Evolutionary conservation across 176 grass and related monocot species (phyloP), one percentile per base, ranked within the genome.

Genomic region (Cymbopogon citratus): DNA sequence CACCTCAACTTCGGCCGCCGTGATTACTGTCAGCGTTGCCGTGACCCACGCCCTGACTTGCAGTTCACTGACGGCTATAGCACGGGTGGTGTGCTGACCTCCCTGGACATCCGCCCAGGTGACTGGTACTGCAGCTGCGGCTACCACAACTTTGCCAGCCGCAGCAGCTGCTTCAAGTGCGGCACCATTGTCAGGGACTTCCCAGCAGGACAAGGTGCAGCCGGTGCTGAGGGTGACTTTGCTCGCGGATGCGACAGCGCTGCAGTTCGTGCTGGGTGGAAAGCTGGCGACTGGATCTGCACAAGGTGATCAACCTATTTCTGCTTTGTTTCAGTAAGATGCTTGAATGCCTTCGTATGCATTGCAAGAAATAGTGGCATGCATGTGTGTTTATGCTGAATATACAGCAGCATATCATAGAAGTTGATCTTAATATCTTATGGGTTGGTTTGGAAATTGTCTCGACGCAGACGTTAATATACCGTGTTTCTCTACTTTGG

Each of bases 91-190:
- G 89, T 87, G 36, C 71, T 87, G 34, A 87, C 85, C 81, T 85
- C 89, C 76, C 72, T 87, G 9, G 84, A 88, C 78, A 67, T 95
- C 74, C 84, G 90, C 16, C 90, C 90, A 1, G 96, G 96, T 9
- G 96, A 99, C 80, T 99, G 96, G 96, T 99, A 99, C 84, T 99
- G 96, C 80, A 80, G 78, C 51, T 99, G 96, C 84, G 90, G 96
- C 23, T 90, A 91, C 82, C 96, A 95, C 80, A 99, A 99, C 90
- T 99, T 93, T 49, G 92, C 96, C 24, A 95, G 91, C 87, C 96
- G 96, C 24, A 61, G 89, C 24, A 93, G 76, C 89, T 99, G 96
- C 85, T 90, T 95, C 69, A 95, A 91, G 62, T 95, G 96, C 31
- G 83, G 88, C 16, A 81, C 92, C 15, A 44, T 88, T 0, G 88